phyloP scores from a whole-genome alignment of 176 grass and related monocot genomes.

The Aegilops bicornis region DNA sequence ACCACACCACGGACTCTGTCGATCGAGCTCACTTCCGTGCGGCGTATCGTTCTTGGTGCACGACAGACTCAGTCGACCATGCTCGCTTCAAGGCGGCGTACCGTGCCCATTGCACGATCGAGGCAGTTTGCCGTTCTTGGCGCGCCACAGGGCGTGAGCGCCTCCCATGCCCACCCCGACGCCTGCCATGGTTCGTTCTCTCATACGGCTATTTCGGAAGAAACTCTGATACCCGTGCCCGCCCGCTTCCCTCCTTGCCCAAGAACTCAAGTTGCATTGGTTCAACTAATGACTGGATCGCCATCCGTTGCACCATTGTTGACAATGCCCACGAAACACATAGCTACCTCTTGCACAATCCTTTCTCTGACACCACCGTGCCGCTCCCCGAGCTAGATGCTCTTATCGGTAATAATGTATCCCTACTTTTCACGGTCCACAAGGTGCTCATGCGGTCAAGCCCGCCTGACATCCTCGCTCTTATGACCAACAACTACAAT shows the following conservation, averaged over 20 bases:
- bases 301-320: rapidly evolving
- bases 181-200: background rate
- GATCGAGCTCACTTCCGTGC: no score
- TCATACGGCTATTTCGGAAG: background rate
- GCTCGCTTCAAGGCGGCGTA: no score
- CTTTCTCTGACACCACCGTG: background rate
- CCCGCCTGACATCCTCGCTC: rapidly evolving
- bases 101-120: no score
- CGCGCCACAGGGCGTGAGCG: background rate
- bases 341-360: background rate
- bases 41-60: no score
- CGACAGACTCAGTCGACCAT: no score
- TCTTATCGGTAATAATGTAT: background rate
- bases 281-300: background rate
- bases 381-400: background rate
- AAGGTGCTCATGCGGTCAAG: background rate
- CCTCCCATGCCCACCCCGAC: background rate
- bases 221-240: background rate
- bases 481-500: background rate
- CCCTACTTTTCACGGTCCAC: rapidly evolving
- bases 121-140: no score
- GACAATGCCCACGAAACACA: background rate
- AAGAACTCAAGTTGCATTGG: background rate
- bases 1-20: no score
- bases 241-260: background rate